phyloP scores from a whole-genome alignment of 1,139 yeast species.

The Saccharomyces hybrid region DNA sequence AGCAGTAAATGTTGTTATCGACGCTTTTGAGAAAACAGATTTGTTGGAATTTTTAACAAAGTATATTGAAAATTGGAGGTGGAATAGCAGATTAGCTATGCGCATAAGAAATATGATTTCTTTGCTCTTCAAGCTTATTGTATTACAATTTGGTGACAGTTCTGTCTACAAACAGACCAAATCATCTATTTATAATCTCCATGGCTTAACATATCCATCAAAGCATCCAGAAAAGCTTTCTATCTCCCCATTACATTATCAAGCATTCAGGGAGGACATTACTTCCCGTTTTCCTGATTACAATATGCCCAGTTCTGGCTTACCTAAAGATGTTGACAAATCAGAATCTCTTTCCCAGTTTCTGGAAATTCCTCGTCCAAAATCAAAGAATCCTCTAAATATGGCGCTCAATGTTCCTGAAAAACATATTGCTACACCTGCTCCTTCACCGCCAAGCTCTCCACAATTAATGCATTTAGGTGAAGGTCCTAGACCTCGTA shows the following conservation, averaged over 20 bases:
- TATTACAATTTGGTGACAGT: constrained; percentile 60
- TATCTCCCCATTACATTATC: constrained; percentile 74
- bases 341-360: constrained; percentile 49
- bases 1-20: constrained; percentile 9
- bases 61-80: constrained; percentile 61
- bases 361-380: constrained; percentile 56
- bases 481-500: constrained; percentile 34
- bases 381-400: constrained; percentile 38
- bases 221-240: constrained; percentile 32
- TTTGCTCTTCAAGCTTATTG: constrained; percentile 51
- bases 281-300: constrained; percentile 68
- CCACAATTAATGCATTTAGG: constrained; percentile 35
- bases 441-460: constrained; percentile 72
- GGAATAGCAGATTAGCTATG: constrained; percentile 39
- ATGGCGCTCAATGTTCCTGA: constrained; percentile 51
- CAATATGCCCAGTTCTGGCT: constrained; percentile 40
- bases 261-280: constrained; percentile 68
- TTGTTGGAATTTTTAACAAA: constrained; percentile 42
- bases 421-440: constrained; percentile 80
- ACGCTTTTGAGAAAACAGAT: constrained; percentile 29
- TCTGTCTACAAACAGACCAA: constrained; percentile 42
- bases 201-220: constrained; percentile 37
- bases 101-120: constrained; percentile 48
- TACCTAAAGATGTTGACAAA: constrained; percentile 43
- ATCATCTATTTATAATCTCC: constrained; percentile 39